phyloP scores from a whole-genome alignment of 306 rosid species.

The Quercus suber region DNA sequence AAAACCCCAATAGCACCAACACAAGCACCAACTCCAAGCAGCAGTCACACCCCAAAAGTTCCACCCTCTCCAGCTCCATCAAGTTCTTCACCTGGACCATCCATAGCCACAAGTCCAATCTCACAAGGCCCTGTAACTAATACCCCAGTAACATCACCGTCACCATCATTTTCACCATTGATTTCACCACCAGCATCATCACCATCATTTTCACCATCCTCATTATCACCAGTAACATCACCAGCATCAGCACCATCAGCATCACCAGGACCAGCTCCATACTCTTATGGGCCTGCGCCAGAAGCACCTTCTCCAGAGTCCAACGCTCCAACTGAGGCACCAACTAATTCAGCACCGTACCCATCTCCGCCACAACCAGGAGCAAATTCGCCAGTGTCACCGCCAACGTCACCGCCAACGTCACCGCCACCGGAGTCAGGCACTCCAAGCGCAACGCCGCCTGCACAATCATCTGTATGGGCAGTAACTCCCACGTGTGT shows the following conservation, averaged over 20 bases:
- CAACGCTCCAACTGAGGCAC: neutral
- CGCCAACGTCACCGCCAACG: neutral
- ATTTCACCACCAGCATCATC: neutral
- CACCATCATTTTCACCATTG: neutral
- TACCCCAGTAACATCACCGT: neutral
- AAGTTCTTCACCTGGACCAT: neutral
- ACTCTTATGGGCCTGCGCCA: conserved; percentile 2
- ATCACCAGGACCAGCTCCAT: neutral
- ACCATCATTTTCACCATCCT: neutral
- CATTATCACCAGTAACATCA: neutral
- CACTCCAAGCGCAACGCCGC: neutral
- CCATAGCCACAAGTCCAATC: neutral
- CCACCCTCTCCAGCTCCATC: conserved; percentile 11
- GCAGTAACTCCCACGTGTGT: conserved; percentile 24
- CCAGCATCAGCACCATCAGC: neutral
- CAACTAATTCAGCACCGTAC: neutral
- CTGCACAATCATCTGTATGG: neutral
- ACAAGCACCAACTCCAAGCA: neutral
- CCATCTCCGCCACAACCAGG: neutral
- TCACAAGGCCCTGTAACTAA: conserved; percentile 9
- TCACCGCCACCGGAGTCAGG: neutral
- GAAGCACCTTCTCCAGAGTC: conserved; percentile 5
- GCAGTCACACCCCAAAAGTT: neutral
- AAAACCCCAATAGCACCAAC: neutral
- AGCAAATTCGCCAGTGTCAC: neutral